A percentile compares a stretch with the other conserved stretches of the same genome.
Evolutionary conservation across 257 asterid genomes (phyloP).

Genomic region (Lycium ferocissimum): DNA sequence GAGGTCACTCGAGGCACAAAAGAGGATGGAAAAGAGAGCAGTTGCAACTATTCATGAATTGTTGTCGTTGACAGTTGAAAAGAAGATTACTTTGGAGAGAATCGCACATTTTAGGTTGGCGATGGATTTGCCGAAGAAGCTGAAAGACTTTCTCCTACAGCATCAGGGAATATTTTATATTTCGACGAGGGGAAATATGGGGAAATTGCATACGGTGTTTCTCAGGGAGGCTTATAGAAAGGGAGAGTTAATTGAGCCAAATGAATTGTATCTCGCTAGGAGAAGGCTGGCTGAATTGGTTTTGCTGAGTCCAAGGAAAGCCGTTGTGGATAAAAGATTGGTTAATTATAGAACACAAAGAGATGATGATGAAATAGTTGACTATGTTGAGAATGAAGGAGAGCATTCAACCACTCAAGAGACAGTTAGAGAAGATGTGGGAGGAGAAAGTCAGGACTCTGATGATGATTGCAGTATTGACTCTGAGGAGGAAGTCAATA

Average conservation of each 20-base stretch:
- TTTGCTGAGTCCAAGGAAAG: slow-evolving; percentile 74
- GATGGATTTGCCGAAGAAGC: slow-evolving; percentile 79
- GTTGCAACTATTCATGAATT: slow-evolving; percentile 86
- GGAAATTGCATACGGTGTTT: slow-evolving; percentile 86
- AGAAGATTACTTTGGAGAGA: slow-evolving; percentile 79
- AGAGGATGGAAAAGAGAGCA: slow-evolving; percentile 91
- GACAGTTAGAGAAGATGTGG: slow-evolving; percentile 30
- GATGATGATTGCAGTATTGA: slow-evolving; percentile 38
- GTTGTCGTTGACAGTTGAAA: slow-evolving; percentile 68
- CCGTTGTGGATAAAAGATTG: slow-evolving; percentile 55
- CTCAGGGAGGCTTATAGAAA: slow-evolving; percentile 87
- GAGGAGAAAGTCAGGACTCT: slow-evolving; percentile 41
- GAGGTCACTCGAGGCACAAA: slow-evolving; percentile 88
- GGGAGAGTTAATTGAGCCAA: slow-evolving; percentile 79
- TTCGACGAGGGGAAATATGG: slow-evolving; percentile 80
- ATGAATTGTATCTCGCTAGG: slow-evolving; percentile 81
- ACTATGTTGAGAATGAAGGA: slow-evolving; percentile 34
- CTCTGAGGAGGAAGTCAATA: slow-evolving; percentile 41
- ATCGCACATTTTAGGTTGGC: slow-evolving; percentile 85
- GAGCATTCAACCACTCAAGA: slow-evolving; percentile 33
- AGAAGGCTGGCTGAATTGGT: slow-evolving; percentile 72
- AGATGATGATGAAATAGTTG: slow-evolving; percentile 45
- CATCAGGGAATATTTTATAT: slow-evolving; percentile 91
- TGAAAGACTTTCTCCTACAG: slow-evolving; percentile 84
- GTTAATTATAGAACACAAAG: slow-evolving; percentile 52